A percentile compares a stretch with the other conserved stretches of the same genome.
phyloP scores from a whole-genome alignment of 805 yeast species.

The Starmerella bombicola region DNA sequence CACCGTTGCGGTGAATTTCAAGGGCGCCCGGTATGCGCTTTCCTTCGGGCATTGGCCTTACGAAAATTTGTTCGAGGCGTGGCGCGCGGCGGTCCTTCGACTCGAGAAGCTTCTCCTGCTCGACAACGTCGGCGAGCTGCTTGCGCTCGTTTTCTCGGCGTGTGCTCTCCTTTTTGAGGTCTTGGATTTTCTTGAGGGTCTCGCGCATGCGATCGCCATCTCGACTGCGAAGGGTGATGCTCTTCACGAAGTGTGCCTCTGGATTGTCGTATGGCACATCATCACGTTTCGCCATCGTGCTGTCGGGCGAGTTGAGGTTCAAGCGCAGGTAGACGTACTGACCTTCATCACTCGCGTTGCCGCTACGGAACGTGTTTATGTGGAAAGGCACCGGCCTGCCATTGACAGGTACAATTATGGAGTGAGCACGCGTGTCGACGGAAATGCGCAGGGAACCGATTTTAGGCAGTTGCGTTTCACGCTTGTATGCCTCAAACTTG shows the following conservation, averaged over 20 bases:
- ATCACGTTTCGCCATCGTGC: slow-evolving; percentile 53
- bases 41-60: slow-evolving; percentile 95
- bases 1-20: slow-evolving; percentile 90
- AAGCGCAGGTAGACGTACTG: slow-evolving; percentile 82
- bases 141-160: slow-evolving; percentile 84
- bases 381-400: slow-evolving; percentile 98
- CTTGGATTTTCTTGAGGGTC: slow-evolving; percentile 78
- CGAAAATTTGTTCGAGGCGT: slow-evolving; percentile 75
- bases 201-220: slow-evolving; percentile 87
- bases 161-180: slow-evolving; percentile 79
- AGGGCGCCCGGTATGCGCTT: slow-evolving; percentile 85
- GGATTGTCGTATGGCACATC: slow-evolving; percentile 89
- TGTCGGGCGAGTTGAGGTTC: slow-evolving; percentile 90
- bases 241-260: slow-evolving; percentile 74
- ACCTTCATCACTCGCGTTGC: slow-evolving; percentile 92
- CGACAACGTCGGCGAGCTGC: slow-evolving; percentile 85
- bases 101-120: slow-evolving; percentile 79
- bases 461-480: slow-evolving; percentile 84
- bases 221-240: slow-evolving; percentile 75
- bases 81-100: slow-evolving; percentile 71
- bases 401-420: slow-evolving; percentile 77
- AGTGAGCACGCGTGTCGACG: slow-evolving; percentile 77
- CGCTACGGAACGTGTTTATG: slow-evolving; percentile 84
- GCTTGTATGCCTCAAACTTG: slow-evolving; percentile 83
- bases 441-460: slow-evolving; percentile 76